Conservation (phyloP, 2,329 filamentous ascomycete genomes). For the Botrytis pseudocinerea region DNA sequence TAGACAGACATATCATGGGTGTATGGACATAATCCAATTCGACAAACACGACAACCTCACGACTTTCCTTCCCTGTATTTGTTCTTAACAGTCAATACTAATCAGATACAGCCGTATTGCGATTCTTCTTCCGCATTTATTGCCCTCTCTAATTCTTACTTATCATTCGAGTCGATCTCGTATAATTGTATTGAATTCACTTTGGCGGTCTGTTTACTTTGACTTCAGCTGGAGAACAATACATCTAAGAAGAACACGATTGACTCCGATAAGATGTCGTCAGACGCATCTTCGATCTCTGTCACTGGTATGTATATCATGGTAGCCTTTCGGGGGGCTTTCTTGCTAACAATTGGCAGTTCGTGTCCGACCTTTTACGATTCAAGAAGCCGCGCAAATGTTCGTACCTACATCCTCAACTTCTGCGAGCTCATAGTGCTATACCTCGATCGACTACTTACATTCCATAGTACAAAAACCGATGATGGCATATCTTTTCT, state of each 20-base stretch:
- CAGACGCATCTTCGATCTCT: conserved; percentile 42
- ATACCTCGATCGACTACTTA: conserved; percentile 25
- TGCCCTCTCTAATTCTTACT: neutral
- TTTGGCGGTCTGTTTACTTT: conserved; percentile 17
- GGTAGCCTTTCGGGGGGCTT: neutral
- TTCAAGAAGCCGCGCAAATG: conserved; percentile 93
- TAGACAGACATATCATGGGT: neutral
- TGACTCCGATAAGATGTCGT: conserved; percentile 11
- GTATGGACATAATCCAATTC: neutral
- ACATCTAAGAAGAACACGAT: conserved; percentile 7
- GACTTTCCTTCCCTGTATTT: conserved; percentile 1
- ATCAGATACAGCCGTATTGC: neutral
- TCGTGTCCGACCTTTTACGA: conserved; percentile 72
- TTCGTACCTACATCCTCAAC: conserved; percentile 43
- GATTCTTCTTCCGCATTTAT: neutral
- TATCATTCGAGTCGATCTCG: neutral
- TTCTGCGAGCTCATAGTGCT: no score
- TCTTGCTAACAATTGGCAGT: conserved; percentile 47
- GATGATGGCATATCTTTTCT: conserved; percentile 91
- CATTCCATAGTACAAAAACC: conserved; percentile 46
- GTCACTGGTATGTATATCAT: conserved; percentile 39
- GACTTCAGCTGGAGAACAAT: neutral
- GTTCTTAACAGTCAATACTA: neutral
- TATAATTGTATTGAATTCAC: neutral
- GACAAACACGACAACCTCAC: neutral